Base-by-base conservation (phyloP, 371 early-diverging fungal genomes). In the Mucor lusitanicus region DNA sequence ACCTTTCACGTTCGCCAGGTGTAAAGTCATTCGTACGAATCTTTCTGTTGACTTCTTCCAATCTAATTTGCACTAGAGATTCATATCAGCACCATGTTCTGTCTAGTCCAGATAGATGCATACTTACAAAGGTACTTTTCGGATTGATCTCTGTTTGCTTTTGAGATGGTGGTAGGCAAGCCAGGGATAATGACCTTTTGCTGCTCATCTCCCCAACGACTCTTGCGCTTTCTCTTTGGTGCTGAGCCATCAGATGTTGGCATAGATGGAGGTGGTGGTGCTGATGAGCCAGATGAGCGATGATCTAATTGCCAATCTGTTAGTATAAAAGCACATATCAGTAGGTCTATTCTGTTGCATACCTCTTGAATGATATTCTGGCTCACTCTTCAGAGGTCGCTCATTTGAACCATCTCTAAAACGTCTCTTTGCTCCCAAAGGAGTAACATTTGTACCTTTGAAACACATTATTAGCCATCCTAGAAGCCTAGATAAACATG, bases 41-140 rank as follows among this genome's bases (percentile, higher is more conserved):
- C 72, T 92, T 92, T 50, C 90, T 82, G 39, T 88, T 87, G 64
- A 97, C 92, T 73, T 98, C 97, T 71, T 97, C 97, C 56, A 98
- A 77, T 44, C 97, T 87, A 68, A 96, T 80, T 74, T 92, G 91
- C 27, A 94, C 91, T 86, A 79, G 21, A 17, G 3, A 48, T 50
- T 13, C 30, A 8, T 37, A 5, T 7, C 15, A 62, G 35, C 23
- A 21, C 12, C 28, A 23, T 9, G 56, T 15, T 3, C 33, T 17
- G 32, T 32, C 13, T 30, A 6, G 0, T 4, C 8, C 4, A 55
- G 13, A 17, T 15, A 32, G 5, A 32, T 17, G 48, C 9, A 13
- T 42, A 83, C 87, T 84, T 82, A 91, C 91, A 79, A 46, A 91
- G 76, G 85, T 94, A 97, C 62, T 84, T 87, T 48, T 96, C 96